phyloP scores from a whole-genome alignment of 2,329 filamentous ascomycete species.

The Periglandula ipomoeae region DNA sequence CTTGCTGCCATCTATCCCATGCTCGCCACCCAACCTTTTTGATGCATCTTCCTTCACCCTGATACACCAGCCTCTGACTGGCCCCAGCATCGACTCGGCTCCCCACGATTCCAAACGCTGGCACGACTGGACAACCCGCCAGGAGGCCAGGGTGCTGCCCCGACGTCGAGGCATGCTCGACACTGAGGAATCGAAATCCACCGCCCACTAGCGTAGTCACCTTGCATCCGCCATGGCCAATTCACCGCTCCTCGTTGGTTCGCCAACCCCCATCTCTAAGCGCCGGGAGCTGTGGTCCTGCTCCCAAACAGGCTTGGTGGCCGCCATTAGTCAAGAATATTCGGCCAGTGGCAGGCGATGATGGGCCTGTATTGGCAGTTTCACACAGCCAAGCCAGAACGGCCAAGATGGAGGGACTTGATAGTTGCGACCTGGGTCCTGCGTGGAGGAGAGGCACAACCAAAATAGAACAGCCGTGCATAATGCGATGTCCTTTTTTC shows the following conservation, averaged over 20 bases:
- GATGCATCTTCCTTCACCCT: too few relatives aligned
- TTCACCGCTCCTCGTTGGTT: conserved; percentile 5
- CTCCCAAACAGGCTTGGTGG: conserved; percentile 5
- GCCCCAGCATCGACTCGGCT: too few relatives aligned
- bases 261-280: conserved; percentile 13
- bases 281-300: conserved; percentile 13
- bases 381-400: not conserved
- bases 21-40: too few relatives aligned
- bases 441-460: not conserved
- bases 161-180: not conserved
- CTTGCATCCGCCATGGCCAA: conserved; percentile 2
- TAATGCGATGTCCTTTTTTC: not conserved
- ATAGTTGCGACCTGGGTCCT: too few relatives aligned
- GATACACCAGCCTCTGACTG: too few relatives aligned
- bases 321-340: conserved; percentile 1
- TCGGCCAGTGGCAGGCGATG: conserved; percentile 9
- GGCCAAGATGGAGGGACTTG: too few relatives aligned
- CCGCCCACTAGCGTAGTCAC: not conserved
- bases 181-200: not conserved
- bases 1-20: too few relatives aligned
- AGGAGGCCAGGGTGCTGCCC: not conserved
- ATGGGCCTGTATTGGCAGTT: not conserved
- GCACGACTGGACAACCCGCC: too few relatives aligned
- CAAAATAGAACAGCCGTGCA: not conserved
- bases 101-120: too few relatives aligned